Conservation (phyloP, 352 stramenopile species). For the Phytopythium vexans region DNA sequence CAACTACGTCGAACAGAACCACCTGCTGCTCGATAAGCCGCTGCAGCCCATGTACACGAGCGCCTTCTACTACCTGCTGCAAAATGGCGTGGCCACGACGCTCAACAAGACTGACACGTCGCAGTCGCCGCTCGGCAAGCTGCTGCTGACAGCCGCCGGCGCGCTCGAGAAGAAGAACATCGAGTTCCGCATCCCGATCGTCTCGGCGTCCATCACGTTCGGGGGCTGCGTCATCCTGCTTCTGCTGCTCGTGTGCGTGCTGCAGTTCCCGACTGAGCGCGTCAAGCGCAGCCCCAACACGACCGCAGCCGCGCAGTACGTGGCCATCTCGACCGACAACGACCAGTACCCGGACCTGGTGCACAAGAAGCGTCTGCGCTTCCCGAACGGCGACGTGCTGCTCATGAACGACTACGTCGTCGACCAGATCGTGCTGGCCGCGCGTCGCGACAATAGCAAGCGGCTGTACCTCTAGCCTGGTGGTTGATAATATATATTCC, state of each 20-base stretch:
- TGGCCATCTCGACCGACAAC: slow-evolving; percentile 7
- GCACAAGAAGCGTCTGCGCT: slow-evolving; percentile 13
- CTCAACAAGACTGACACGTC: slow-evolving; percentile 13
- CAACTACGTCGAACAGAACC: slow-evolving; percentile 33
- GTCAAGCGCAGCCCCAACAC: slow-evolving; percentile 5
- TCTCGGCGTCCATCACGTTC: slow-evolving; percentile 15
- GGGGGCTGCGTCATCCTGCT: slow-evolving; percentile 6
- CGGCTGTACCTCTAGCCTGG: slow-evolving; percentile 9
- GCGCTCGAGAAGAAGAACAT: slow-evolving; percentile 23
- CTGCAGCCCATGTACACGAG: slow-evolving; percentile 50
- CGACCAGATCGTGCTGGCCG: slow-evolving; percentile 16
- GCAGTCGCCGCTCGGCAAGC: neutral
- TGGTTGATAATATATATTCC: neutral
- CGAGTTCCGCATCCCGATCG: slow-evolving; percentile 20
- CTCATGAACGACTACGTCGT: slow-evolving; percentile 7
- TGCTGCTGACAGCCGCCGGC: slow-evolving; percentile 7
- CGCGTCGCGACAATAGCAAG: slow-evolving; percentile 8
- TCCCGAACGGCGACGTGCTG: slow-evolving; percentile 13
- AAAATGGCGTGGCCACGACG: slow-evolving; percentile 30
- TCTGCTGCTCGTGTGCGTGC: slow-evolving; percentile 7
- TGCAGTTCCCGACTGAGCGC: slow-evolving; percentile 16
- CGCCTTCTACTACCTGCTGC: slow-evolving; percentile 50
- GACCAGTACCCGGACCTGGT: slow-evolving; percentile 6
- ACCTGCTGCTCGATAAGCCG: slow-evolving; percentile 40
- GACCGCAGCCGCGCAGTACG: slow-evolving; percentile 4